Base-by-base conservation (phyloP, 2,329 filamentous ascomycete species). In the Trichoderma sp. region DNA sequence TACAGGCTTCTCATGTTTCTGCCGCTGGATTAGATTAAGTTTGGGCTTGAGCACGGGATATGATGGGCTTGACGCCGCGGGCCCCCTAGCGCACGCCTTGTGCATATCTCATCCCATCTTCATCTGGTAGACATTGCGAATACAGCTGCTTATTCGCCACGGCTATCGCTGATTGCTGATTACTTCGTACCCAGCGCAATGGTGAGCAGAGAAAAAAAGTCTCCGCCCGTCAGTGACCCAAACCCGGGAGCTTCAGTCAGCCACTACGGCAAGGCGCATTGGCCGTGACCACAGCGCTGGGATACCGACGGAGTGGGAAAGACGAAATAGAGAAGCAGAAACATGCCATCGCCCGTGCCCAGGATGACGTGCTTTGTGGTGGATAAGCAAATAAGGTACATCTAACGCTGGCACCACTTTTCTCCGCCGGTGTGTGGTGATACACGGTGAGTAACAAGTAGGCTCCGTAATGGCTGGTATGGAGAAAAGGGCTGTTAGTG, bases 221-320 rank as follows among this genome's bases (percentile, higher is more conserved):
- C 36, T 68, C 66, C 64, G 64, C 50, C 50, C 30, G 20, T 55
- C 30, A 55, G 39, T 4, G 26, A 32, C 34, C 66, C 39, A n/a
- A 43, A 68, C 17, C 65, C 26, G 12, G 53, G 32, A 67, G 7
- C n/a, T 50, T 30, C 65, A 68, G 28, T 43, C 26, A 39, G 61
- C 69, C 62, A 62, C 39, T 50, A 15, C 69, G 69, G 62, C 63
- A 59, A 39, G 62, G 50, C 39, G 39, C 62, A 67, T 71, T 71
- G 69, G 69, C 15, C 61, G 53, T 53, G 69, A 71, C 69, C 69
- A 61, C 28, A 12, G 43, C 34, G 30, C 34, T 55, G 69, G 63
- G 53, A 71, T 43, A 50, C 62, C 62, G 62, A 50, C 62, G 50
- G 62, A 50, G 34, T 30, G 55, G 28, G n/a, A 28, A 53, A 57